Evolutionary conservation across 2,329 filamentous ascomycete genomes (phyloP), one percentile per base, ranked within the genome.

Genomic region (Dissoconium aciculare): DNA sequence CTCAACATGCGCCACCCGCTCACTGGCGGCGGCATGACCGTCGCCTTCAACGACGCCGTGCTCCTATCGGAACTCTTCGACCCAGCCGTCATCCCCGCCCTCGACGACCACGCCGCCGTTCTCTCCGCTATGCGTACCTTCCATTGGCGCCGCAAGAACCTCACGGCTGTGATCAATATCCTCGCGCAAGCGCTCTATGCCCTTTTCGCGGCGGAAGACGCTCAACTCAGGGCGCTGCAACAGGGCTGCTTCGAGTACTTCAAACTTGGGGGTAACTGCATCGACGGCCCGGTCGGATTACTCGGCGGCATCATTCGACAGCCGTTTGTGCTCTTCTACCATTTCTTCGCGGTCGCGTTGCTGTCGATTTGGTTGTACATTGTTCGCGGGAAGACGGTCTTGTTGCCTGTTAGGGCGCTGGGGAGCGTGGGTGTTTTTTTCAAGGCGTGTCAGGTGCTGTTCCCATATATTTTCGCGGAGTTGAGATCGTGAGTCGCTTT

Each of bases 1-100:
- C 77, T 92, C 67, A 98, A 98, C 63, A 98, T 98, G 89, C 80
- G 89, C n/a, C 89, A 98, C 58, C 89, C 89, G 2, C 67, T 98
- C 9, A 98, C 89, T 0, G 89, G 89, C 31, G 89, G 89, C 42
- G 89, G 89, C 46, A 98, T 98, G 89, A 95, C 87, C 0, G 89
- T 95, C 2, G 89, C 83, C 1, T 79, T 98, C 56, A 92, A 87
- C 59, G 89, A 98, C 51, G 85, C 81, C 2, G 68, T 89, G 8
- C 58, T 91, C 1, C 67, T 98, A 15, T 64, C 78, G 1, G 67
- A 77, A 5, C 63, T 94, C 13, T 69, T 98, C 2, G 64, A 71
- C 21, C 84, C 83, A 0, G 59, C 67, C 23, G 57, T 60, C 5
- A 67, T 94, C 0, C 76, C 80, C 3, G 61, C 67, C 40, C 67